A percentile compares a stretch with the other conserved stretches of the same genome.
Evolutionary conservation across 306 rosid genomes (phyloP).

Genomic region (Prunus davidiana): DNA sequence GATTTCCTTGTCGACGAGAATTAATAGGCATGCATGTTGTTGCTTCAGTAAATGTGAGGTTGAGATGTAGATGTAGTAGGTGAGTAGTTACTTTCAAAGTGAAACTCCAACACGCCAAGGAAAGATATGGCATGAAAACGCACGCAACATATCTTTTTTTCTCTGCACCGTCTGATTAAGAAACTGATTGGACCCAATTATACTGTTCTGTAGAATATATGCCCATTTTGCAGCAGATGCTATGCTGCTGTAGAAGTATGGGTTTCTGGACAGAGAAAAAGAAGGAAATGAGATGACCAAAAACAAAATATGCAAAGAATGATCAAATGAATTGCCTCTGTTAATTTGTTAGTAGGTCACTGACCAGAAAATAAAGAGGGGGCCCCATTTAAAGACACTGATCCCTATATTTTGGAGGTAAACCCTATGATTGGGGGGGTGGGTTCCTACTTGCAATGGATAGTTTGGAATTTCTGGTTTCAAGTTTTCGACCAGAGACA

Average conservation of each 20-base stretch:
- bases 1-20: no score
- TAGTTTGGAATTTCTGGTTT: background rate
- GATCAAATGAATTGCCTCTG: background rate
- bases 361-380: background rate
- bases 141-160: background rate
- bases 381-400: background rate
- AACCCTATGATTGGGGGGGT: background rate
- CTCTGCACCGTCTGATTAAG: background rate
- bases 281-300: background rate
- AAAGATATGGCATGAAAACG: background rate
- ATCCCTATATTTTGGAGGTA: background rate
- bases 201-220: background rate
- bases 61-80: background rate
- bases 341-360: background rate
- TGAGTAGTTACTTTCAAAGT: background rate
- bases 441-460: background rate
- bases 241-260: background rate
- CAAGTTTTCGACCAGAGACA: background rate
- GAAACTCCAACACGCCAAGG: conserved; percentile 18
- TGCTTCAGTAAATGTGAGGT: no score
- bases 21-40: no score
- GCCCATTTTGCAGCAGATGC: background rate
- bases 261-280: background rate
- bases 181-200: background rate
- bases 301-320: background rate